A percentile compares a stretch with the other conserved stretches of the same genome.
Conservation (phyloP, 805 yeast genomes). For the Torulaspora indica region DNA sequence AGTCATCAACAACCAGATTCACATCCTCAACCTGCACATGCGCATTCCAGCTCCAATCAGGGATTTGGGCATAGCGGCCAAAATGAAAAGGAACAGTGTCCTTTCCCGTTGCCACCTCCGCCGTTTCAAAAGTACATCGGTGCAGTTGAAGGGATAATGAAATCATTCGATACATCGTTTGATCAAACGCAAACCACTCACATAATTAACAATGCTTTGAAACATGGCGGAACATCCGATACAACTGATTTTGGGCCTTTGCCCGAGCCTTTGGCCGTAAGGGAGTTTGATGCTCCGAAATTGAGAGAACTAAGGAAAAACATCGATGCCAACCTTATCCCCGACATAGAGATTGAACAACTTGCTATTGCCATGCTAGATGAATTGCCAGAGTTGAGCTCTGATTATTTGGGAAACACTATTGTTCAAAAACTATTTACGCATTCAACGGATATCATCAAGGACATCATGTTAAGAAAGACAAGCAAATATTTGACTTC, state of each 20-base stretch:
- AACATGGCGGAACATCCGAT: conserved; percentile 44
- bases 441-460: conserved; percentile 60
- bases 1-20: conserved; percentile 25
- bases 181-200: conserved; percentile 38
- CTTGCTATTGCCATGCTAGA: conserved; percentile 76
- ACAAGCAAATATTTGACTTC: conserved; percentile 79
- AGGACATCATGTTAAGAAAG: conserved; percentile 73
- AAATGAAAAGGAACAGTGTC: conserved; percentile 35
- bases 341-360: conserved; percentile 68
- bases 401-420: conserved; percentile 93
- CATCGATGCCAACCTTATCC: conserved; percentile 50
- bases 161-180: conserved; percentile 23
- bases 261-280: conserved; percentile 61
- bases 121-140: conserved; percentile 17
- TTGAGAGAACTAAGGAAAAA: conserved; percentile 79
- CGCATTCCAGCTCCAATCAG: conserved; percentile 14
- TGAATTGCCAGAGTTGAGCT: conserved; percentile 84
- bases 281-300: conserved; percentile 83
- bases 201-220: conserved; percentile 42
- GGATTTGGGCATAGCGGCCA: conserved; percentile 15
- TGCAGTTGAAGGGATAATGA: conserved; percentile 20
- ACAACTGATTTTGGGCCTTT: conserved; percentile 60
- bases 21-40: conserved; percentile 16
- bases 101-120: conserved; percentile 36
- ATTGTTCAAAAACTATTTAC: conserved; percentile 89